phyloP scores from a whole-genome alignment of 176 grass and related monocot genomes.

The Bonia amplexicaulis region DNA sequence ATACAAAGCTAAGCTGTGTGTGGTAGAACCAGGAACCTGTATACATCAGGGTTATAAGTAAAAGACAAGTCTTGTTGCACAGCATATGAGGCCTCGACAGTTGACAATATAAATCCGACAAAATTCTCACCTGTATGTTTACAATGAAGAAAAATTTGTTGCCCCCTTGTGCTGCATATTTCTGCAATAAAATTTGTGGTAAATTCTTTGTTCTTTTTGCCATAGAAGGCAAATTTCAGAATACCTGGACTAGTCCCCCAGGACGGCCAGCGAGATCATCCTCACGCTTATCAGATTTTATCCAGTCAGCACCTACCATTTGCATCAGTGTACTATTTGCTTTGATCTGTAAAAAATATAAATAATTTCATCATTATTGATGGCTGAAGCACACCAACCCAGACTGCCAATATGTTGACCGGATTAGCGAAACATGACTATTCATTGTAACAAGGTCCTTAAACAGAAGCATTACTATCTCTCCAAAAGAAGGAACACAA shows the following conservation, averaged over 20 bases:
- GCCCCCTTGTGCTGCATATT: slow-evolving; percentile 78
- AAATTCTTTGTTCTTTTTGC: not conserved
- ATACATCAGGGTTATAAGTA: slow-evolving; percentile 21
- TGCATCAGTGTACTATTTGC: slow-evolving; percentile 93
- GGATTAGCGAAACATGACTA: not conserved
- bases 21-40: slow-evolving; percentile 92
- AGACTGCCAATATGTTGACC: not conserved
- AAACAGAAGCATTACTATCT: not conserved
- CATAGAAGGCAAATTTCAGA: not conserved
- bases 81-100: not conserved
- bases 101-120: not conserved
- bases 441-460: not conserved
- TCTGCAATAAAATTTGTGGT: slow-evolving; percentile 53
- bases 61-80: not conserved
- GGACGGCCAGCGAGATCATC: slow-evolving; percentile 77
- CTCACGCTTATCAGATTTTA: slow-evolving; percentile 94
- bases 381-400: not conserved
- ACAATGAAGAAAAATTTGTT: slow-evolving; percentile 94
- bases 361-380: slow-evolving; percentile 18
- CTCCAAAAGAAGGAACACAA: not conserved
- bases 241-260: slow-evolving; percentile 93
- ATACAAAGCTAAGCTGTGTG: slow-evolving; percentile 89
- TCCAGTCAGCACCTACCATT: slow-evolving; percentile 97
- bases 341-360: slow-evolving; percentile 60
- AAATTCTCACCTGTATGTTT: slow-evolving; percentile 80